Evolutionary conservation across 345 rosid genomes (phyloP).

Genomic region (Camelina laxa): DNA sequence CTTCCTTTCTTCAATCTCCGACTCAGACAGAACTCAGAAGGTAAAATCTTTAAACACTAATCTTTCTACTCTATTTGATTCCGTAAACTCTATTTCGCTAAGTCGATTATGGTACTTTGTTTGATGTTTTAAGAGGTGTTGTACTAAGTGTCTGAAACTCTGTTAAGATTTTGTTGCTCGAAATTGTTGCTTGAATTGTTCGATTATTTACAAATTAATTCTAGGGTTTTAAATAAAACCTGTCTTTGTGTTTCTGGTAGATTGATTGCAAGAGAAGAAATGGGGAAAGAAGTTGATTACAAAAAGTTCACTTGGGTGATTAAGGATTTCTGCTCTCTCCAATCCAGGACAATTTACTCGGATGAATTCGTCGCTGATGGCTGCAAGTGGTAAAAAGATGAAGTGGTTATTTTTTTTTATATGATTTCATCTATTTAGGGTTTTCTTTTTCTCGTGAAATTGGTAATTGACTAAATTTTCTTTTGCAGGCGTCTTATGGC

Average conservation of each 20-base stretch:
- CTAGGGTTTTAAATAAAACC: background rate
- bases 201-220: background rate
- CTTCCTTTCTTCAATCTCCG: too few relatives aligned
- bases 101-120: background rate
- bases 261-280: background rate
- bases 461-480: background rate
- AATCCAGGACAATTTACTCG: background rate
- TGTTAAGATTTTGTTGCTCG: background rate
- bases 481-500: slow-evolving; percentile 66
- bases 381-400: slow-evolving; percentile 17
- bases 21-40: too few relatives aligned
- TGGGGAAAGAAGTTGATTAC: slow-evolving; percentile 14
- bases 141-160: background rate
- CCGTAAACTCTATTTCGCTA: too few relatives aligned
- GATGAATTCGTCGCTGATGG: slow-evolving; percentile 2
- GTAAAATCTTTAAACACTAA: too few relatives aligned
- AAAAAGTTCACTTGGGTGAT: slow-evolving; percentile 24
- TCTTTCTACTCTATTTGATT: too few relatives aligned
- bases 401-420: background rate
- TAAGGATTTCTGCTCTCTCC: background rate
- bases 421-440: background rate
- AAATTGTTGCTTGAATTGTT: too few relatives aligned
- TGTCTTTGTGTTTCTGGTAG: background rate
- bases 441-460: slow-evolving; percentile 40
- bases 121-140: background rate